Conservation (phyloP, 441 rosid genomes). For the Bruguiera hainesii region DNA sequence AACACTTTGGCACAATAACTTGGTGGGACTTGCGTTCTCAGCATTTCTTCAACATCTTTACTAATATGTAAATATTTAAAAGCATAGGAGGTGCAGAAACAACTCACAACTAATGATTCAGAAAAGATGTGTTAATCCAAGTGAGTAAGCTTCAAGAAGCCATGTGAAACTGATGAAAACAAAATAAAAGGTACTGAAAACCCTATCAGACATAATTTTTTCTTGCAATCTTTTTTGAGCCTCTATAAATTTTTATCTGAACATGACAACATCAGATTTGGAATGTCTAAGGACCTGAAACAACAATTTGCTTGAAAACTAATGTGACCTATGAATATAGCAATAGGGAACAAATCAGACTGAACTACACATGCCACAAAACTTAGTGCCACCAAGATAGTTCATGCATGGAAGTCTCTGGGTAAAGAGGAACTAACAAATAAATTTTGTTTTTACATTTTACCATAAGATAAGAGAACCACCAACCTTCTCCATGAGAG, state of each 20-base stretch:
- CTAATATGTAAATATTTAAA: neutral
- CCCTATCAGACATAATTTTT: too few species aligned
- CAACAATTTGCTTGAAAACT: neutral
- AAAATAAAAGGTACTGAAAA: too few species aligned
- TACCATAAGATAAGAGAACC: neutral
- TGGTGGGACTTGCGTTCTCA: neutral
- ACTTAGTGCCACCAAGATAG: too few species aligned
- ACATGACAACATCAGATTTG: neutral
- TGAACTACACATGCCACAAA: too few species aligned
- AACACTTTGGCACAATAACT: neutral
- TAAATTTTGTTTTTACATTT: too few species aligned
- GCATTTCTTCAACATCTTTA: neutral
- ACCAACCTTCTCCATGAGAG: conserved; percentile 95
- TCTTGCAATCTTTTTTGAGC: too few species aligned
- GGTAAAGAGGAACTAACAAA: too few species aligned
- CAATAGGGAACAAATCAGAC: neutral
- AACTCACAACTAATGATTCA: neutral
- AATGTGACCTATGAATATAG: neutral
- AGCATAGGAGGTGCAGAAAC: neutral
- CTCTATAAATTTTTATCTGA: too few species aligned
- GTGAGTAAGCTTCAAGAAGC: neutral
- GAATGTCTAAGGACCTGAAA: neutral
- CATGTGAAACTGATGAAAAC: neutral
- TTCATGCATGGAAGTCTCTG: too few species aligned
- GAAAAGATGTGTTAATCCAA: neutral